phyloP scores from a whole-genome alignment of 257 asterid species.

The Rhazya stricta region DNA sequence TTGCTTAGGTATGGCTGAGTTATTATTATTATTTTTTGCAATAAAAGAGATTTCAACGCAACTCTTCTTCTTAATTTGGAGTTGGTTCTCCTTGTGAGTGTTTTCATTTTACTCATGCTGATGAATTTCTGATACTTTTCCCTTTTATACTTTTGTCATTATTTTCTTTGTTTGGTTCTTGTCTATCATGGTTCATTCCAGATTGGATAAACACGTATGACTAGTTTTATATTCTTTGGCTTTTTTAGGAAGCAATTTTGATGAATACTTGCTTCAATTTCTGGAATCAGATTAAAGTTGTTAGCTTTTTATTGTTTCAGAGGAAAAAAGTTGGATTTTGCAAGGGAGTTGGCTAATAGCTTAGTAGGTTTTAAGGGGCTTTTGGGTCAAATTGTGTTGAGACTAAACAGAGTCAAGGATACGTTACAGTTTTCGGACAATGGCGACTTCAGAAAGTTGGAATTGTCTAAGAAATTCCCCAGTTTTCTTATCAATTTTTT shows the following conservation, averaged over 20 bases:
- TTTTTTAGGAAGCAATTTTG: background rate
- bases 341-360: background rate
- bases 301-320: background rate
- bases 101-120: background rate
- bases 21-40: background rate
- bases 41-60: too few species aligned
- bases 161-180: background rate
- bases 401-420: background rate
- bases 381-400: background rate
- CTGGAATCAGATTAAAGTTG: background rate
- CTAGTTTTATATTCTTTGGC: background rate
- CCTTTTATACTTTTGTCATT: background rate
- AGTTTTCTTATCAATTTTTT: background rate
- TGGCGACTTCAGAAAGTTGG: background rate
- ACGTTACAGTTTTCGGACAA: background rate
- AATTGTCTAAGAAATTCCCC: background rate
- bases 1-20: background rate
- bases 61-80: background rate
- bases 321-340: background rate
- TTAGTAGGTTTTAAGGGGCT: background rate
- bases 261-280: background rate
- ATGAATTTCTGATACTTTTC: background rate
- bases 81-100: background rate
- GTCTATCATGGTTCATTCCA: background rate
- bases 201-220: background rate